A percentile compares a stretch with the other conserved stretches of the same genome.
phyloP scores from a whole-genome alignment of 2,329 filamentous ascomycete species.

The Zymoseptoria crescenta region DNA sequence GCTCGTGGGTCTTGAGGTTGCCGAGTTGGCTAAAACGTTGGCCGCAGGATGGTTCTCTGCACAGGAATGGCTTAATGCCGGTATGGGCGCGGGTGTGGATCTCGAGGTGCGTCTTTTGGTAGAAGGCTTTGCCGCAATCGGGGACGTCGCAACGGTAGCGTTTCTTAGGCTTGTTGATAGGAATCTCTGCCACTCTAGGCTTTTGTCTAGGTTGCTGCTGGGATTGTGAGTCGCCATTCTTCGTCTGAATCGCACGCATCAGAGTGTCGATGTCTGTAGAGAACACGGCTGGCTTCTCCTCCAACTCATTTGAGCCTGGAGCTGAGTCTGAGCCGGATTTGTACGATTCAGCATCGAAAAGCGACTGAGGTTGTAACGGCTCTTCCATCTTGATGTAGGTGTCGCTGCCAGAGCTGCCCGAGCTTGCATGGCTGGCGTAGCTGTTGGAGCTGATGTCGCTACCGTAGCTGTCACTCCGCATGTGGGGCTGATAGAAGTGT shows the following conservation, averaged over 20 bases:
- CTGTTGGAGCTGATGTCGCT: slow-evolving; percentile 25
- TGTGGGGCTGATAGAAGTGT: slow-evolving; percentile 10
- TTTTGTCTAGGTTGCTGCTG: slow-evolving; percentile 6
- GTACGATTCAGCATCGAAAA: slow-evolving; percentile 30
- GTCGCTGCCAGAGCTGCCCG: background rate
- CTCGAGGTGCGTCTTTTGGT: slow-evolving; percentile 85
- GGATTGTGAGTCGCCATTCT: slow-evolving; percentile 27
- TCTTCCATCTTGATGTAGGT: slow-evolving; percentile 36
- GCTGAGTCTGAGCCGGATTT: slow-evolving; percentile 29
- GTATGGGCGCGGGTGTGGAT: slow-evolving; percentile 86
- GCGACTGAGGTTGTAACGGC: slow-evolving; percentile 35
- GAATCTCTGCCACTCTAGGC: background rate
- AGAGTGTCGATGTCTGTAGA: slow-evolving; percentile 78
- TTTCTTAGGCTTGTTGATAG: slow-evolving; percentile 43
- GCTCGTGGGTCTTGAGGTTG: slow-evolving; percentile 86
- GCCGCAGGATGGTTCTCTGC: slow-evolving; percentile 64
- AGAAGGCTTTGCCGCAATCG: slow-evolving; percentile 73
- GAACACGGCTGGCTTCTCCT: slow-evolving; percentile 48
- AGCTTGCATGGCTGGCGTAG: slow-evolving; percentile 14
- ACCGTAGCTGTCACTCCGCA: slow-evolving; percentile 22
- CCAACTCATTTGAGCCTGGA: slow-evolving; percentile 38
- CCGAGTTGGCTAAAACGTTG: slow-evolving; percentile 82
- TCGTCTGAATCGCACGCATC: slow-evolving; percentile 80
- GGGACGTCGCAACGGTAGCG: slow-evolving; percentile 66
- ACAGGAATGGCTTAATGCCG: slow-evolving; percentile 84